Base-by-base conservation (phyloP, 306 rosid genomes). In the Canavalia gladiata region DNA sequence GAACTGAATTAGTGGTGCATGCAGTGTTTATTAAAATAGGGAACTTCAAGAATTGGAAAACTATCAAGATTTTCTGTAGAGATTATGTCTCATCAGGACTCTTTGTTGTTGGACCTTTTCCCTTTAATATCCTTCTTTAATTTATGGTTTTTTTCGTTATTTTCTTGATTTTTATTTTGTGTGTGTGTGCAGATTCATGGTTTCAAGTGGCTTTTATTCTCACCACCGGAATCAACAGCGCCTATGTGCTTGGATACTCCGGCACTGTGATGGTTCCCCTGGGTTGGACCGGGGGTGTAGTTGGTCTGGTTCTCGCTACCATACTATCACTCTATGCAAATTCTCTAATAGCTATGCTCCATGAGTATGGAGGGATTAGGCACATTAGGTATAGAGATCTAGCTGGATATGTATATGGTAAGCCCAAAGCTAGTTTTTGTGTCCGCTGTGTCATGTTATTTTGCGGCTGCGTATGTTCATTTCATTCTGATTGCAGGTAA, bases 301-400 rank as follows among this genome's bases (percentile, higher is more conserved):
- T 90, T 43, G 98, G 99, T 75, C 89, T 95, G 29, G 4, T 95
- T 74, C 54, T 80, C 8, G 94, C 98, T 37, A 85, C 96, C 0
- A 65, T 69, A 6, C 73, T 91, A 33, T 95, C 99, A 43, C 91
- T 95, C 4, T 90, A 90, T 71, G 99, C 98, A 33, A 95, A 90
- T 74, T 59, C 87, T 66, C 93, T 95, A 52, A 52, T 95, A 78
- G 97, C 98, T 64, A 79, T 75, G 86, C 93, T 95, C 28, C 99
- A 95, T 85, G 97, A 90, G 76, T 74, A 67, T 65, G 99, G 99
- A n/a, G 99, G 97, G 30, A 88, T 56, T 82, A 87, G 99, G 76
- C 98, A 93, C 78, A 95, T 95, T 87, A 85, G 99, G 86, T 95
- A 93, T 68, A 91, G 99, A 84, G 99, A 95, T 78, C 96, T 95